Evolutionary conservation across 2,329 filamentous ascomycete species (phyloP).

Genomic region (Stagonosporopsis cucurbitacearum): DNA sequence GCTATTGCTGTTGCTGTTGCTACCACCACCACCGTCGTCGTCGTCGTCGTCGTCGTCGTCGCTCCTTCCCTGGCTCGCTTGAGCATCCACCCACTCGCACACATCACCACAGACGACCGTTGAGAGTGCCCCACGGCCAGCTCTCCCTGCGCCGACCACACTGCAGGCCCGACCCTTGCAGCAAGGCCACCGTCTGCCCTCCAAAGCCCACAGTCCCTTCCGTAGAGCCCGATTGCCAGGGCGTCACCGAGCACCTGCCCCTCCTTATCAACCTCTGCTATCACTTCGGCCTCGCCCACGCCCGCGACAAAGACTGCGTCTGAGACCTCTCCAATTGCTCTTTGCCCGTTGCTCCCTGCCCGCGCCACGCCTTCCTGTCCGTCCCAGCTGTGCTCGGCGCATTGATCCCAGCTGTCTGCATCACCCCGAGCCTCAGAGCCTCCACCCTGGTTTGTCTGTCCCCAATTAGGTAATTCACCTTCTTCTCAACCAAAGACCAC

Average conservation of each 20-base stretch:
- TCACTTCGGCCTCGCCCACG: constrained; percentile 18
- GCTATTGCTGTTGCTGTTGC: constrained; percentile 4
- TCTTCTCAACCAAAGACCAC: constrained; percentile 10
- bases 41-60: too few relatives aligned
- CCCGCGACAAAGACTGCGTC: constrained; percentile 38
- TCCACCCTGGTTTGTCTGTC: constrained; percentile 26
- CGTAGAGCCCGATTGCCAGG: constrained; percentile 21
- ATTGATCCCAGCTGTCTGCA: constrained; percentile 28
- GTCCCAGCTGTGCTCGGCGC: constrained; percentile 28
- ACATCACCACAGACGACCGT: constrained; percentile 30
- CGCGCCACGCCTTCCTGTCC: constrained; percentile 15
- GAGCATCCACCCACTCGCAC: too few relatives aligned
- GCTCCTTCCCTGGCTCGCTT: constrained; percentile 37
- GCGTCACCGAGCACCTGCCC: constrained; percentile 18
- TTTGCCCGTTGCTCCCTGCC: constrained; percentile 1
- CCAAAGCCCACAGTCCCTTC: constrained; percentile 19
- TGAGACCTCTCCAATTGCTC: constrained; percentile 22
- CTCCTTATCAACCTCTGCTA: constrained; percentile 13
- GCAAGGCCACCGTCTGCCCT: constrained; percentile 1
- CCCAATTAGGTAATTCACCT: constrained; percentile 30
- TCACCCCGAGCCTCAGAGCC: constrained; percentile 30
- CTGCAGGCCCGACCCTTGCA: constrained; percentile 43
- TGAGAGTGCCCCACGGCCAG: constrained; percentile 31
- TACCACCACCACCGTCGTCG: too few relatives aligned
- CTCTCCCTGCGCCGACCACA: constrained; percentile 27